A percentile compares a stretch with the other conserved stretches of the same genome.
phyloP scores from a whole-genome alignment of 2,329 filamentous ascomycete species.

The Apiospora koreana region DNA sequence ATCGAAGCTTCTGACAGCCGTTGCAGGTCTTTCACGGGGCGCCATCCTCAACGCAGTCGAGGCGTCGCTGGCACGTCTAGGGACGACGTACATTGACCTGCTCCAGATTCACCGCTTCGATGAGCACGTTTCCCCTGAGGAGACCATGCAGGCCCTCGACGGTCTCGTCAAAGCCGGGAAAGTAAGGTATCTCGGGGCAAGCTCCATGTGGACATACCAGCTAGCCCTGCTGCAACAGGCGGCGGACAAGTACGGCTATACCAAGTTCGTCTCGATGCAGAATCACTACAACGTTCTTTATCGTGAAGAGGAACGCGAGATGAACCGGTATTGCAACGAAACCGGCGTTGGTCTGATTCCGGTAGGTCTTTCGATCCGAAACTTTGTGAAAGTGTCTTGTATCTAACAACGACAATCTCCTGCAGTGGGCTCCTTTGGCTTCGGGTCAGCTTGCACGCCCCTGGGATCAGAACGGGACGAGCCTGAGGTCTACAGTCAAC shows the following conservation, averaged over 20 bases:
- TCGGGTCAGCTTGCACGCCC: slow-evolving; percentile 5
- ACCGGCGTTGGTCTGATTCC: slow-evolving; percentile 33
- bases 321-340: slow-evolving; percentile 43
- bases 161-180: slow-evolving; percentile 1
- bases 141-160: not conserved
- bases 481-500: not conserved
- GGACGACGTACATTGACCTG: not conserved
- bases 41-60: not conserved
- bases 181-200: slow-evolving; percentile 1
- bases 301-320: slow-evolving; percentile 59
- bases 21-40: not conserved
- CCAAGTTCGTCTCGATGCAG: slow-evolving; percentile 57
- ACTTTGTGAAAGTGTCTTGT: not conserved
- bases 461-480: not conserved
- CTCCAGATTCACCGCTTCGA: not conserved
- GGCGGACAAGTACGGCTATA: slow-evolving; percentile 55
- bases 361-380: not conserved
- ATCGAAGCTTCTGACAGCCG: too few relatives aligned
- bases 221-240: slow-evolving; percentile 51
- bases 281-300: slow-evolving; percentile 62
- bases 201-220: slow-evolving; percentile 43
- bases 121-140: not conserved
- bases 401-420: not conserved
- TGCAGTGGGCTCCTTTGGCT: slow-evolving; percentile 3
- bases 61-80: not conserved